Percentiles rank a stretch among this genome's conserved stretches.
Evolutionary conservation across 495 filamentous ascomycete genomes (phyloP).

Genomic region (Amorphotheca resinae): DNA sequence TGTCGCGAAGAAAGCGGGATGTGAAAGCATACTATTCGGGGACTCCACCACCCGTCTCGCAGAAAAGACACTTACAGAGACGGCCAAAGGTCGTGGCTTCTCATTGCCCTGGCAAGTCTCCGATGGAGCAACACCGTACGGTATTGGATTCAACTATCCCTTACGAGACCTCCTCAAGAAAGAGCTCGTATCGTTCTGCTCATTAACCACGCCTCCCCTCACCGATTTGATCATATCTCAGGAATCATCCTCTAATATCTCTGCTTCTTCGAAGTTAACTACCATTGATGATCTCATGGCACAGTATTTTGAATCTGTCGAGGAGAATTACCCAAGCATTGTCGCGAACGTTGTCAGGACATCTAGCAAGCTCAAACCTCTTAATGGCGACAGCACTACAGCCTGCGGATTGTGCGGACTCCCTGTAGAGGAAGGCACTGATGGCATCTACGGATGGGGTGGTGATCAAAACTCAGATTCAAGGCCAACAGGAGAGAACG

Average conservation of each 20-base stretch:
- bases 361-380: conserved; percentile 54
- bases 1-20: conserved; percentile 44
- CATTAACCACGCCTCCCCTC: conserved; percentile 38
- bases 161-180: conserved; percentile 71
- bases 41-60: conserved; percentile 81
- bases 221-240: conserved; percentile 34
- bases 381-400: conserved; percentile 5
- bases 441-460: conserved; percentile 26
- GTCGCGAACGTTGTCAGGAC: conserved; percentile 92
- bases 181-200: conserved; percentile 56
- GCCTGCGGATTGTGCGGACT: conserved; percentile 38
- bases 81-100: conserved; percentile 81
- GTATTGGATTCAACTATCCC: conserved; percentile 51
- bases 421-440: conserved; percentile 29
- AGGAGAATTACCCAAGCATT: conserved; percentile 77
- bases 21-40: conserved; percentile 64
- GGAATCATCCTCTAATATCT: conserved; percentile 26
- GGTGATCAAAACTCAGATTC: conserved; percentile 25
- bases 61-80: conserved; percentile 71
- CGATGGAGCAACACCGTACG: conserved; percentile 56
- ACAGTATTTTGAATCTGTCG: conserved; percentile 79
- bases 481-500: conserved; percentile 5
- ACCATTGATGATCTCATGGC: conserved; percentile 86
- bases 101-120: conserved; percentile 67
- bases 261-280: conserved; percentile 54